Base-by-base conservation (phyloP, 1,284 basidiomycete species). In the Porodaedalea pini region DNA sequence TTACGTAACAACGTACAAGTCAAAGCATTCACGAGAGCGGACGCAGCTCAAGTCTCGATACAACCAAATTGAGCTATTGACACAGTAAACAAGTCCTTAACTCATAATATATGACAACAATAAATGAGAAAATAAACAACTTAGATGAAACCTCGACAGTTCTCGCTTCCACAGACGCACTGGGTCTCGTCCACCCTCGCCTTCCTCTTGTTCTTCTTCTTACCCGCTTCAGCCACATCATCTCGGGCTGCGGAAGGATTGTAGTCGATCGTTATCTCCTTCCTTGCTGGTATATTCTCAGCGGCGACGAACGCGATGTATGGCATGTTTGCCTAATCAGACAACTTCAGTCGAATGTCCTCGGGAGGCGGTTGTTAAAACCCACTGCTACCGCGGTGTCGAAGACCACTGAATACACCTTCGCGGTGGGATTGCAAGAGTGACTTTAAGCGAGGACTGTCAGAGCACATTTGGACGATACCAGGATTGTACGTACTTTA, bases 251-350 rank as follows among this genome's bases (percentile, higher is more conserved):
- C 17, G 3, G 63, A 65, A 25, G 86, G 83, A 61, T 81, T 71
- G 62, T 88, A 88, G 65, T 88, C 83, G 25, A 87, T 76, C 0
- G 80, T 82, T 2, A 87, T 75, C 60, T 88, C 86, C 2, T 73
- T 78, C 32, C 71, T 67, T 0, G 78, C 73, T 0, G 69, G 70
- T 54, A 88, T 81, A 59, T 78, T 65, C 43, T 68, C 53, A 1
- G 66, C 70, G 0, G 84, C 78, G 1, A 78, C 81, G 56, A 85
- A 85, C 1, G 77, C 80, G 40, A 86, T 71, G 62, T 83, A 84
- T 0, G 82, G 82, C 65, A 78, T 78, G 10, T 85, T 80, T 61
- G 75, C 72, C 82, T 85, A 56, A 39, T 11, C 19, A 3, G 29
- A 47, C 31, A 17, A n/a, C 40, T 25, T 31, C 48, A 43, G 51